phyloP scores from a whole-genome alignment of 2,329 filamentous ascomycete species.

The Sporothrix luriei region DNA sequence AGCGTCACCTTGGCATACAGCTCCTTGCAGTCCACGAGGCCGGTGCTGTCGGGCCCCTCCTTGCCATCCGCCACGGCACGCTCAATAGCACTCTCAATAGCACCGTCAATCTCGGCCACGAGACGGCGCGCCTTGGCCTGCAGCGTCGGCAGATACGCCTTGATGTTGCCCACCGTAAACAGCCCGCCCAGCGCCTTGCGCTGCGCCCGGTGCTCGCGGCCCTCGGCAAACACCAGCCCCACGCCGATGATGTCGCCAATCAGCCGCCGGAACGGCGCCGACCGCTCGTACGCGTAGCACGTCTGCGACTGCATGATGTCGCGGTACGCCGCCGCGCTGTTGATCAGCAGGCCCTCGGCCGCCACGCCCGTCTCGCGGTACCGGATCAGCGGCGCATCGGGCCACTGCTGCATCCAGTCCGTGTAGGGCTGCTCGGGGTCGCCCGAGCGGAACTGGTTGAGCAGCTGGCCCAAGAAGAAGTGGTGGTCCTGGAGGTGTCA shows the following conservation, averaged over 20 bases:
- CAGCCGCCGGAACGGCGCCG: slow-evolving; percentile 42
- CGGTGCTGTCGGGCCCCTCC: slow-evolving; percentile 27
- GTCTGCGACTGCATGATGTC: slow-evolving; percentile 45
- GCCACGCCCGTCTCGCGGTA: slow-evolving; percentile 43
- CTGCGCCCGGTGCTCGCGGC: slow-evolving; percentile 43
- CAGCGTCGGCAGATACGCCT: slow-evolving; percentile 46
- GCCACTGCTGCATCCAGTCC: slow-evolving; percentile 32
- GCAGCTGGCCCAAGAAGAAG: slow-evolving; percentile 31
- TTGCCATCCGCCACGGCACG: no score
- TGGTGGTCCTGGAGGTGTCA: slow-evolving; percentile 30
- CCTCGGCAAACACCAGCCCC: slow-evolving; percentile 46
- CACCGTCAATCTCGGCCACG: slow-evolving; percentile 28
- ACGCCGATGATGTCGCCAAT: slow-evolving; percentile 44
- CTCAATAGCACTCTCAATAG: neutral
- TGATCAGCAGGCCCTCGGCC: slow-evolving; percentile 46
- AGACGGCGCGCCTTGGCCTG: slow-evolving; percentile 42
- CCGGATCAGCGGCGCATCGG: slow-evolving; percentile 44
- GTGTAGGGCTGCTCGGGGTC: slow-evolving; percentile 32
- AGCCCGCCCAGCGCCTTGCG: slow-evolving; percentile 43
- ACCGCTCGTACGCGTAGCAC: slow-evolving; percentile 47
- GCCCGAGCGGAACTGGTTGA: slow-evolving; percentile 29
- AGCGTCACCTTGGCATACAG: slow-evolving; percentile 43
- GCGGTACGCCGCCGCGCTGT: slow-evolving; percentile 44
- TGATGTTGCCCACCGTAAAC: slow-evolving; percentile 45
- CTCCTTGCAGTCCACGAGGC: slow-evolving; percentile 40